phyloP scores from a whole-genome alignment of 108 stramenopile genomes.

The Conticribra weissflogii region DNA sequence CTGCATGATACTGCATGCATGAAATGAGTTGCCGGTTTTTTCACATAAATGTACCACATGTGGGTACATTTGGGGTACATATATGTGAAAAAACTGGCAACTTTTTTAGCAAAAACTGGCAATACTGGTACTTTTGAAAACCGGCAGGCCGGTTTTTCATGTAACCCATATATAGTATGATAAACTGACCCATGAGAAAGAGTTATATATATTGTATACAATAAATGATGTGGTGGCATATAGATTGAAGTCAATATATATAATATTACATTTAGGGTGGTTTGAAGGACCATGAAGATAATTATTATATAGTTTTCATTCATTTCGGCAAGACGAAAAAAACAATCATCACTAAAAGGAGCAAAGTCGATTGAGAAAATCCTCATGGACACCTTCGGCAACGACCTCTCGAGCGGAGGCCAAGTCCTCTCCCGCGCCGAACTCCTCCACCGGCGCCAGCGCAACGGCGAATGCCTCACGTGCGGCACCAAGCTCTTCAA shows the following conservation, averaged over 20 bases:
- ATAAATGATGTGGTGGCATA: too few relatives aligned
- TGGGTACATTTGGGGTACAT: too few relatives aligned
- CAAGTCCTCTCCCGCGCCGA: constrained; percentile 66
- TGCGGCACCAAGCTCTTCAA: constrained; percentile 78
- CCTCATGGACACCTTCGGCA: constrained; percentile 70
- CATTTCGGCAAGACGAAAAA: background rate
- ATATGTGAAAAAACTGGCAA: too few relatives aligned
- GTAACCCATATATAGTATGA: background rate
- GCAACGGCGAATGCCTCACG: constrained; percentile 74
- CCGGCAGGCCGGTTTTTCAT: background rate
- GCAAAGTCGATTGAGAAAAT: background rate
- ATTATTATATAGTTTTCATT: background rate
- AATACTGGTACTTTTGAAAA: background rate
- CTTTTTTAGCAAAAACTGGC: background rate
- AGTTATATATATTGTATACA: background rate
- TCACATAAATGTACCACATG: too few relatives aligned
- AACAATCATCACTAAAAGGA: background rate
- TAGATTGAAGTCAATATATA: too few relatives aligned
- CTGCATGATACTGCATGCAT: too few relatives aligned
- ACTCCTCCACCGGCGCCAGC: constrained; percentile 57
- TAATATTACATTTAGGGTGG: too few relatives aligned
- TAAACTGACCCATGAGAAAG: background rate
- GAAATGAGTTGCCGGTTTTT: too few relatives aligned
- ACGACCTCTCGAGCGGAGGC: constrained; percentile 68
- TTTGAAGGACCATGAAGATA: too few relatives aligned